Percentiles rank a stretch among this genome's conserved stretches.
Conservation (phyloP, 345 rosid species). For the Geranium brycei region DNA sequence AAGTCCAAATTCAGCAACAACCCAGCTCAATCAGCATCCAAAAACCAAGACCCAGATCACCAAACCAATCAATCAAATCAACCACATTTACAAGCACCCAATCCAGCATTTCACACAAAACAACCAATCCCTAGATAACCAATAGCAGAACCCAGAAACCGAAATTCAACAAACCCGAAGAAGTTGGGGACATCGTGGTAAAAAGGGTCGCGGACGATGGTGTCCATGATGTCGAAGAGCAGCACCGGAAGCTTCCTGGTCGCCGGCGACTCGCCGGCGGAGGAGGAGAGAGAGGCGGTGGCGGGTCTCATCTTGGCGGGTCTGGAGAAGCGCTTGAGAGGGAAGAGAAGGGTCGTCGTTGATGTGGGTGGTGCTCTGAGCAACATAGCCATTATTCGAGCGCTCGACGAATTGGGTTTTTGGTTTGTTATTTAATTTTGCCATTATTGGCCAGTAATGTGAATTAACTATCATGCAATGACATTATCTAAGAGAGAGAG, state of each 20-base stretch:
- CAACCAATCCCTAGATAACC: background rate
- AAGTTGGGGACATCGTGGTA: conserved; percentile 71
- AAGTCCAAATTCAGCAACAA: background rate
- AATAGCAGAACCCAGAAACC: background rate
- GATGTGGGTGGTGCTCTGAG: background rate
- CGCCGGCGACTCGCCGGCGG: background rate
- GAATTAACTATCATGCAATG: no score
- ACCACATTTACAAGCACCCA: background rate
- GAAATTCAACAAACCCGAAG: conserved; percentile 35
- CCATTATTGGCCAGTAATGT: no score
- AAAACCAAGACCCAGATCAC: background rate
- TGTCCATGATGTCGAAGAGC: conserved; percentile 94
- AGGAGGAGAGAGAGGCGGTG: conserved; percentile 2
- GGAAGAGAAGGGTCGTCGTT: background rate
- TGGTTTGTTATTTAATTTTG: no score
- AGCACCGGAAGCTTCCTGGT: conserved; percentile 63
- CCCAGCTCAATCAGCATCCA: no score
- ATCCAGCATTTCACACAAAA: background rate
- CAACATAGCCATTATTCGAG: background rate
- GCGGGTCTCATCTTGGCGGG: conserved; percentile 9
- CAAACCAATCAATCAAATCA: background rate
- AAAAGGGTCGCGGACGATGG: conserved; percentile 91
- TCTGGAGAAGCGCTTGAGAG: conserved; percentile 4
- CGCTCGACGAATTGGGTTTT: no score
- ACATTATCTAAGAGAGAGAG: no score